These are phyloP conservation scores for Paraurostyla sp. DNA, from an alignment of 73 alveolate genomes.

Conservation along the genomic window DNA sequence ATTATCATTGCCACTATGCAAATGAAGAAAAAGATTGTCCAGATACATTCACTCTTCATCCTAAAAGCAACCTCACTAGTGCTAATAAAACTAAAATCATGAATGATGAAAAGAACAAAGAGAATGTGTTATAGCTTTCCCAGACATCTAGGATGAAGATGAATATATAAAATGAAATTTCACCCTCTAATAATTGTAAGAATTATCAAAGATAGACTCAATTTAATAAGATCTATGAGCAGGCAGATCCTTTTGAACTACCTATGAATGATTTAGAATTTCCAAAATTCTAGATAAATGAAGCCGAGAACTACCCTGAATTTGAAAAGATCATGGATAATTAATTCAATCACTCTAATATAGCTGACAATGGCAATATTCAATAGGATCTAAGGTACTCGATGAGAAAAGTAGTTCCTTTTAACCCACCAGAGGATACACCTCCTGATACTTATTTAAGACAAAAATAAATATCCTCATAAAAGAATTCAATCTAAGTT, in stretches of 20 bases:
- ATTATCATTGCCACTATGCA: conserved; percentile 50
- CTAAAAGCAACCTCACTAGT: no score
- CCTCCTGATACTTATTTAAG: conserved; percentile 36
- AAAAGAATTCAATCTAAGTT: neutral
- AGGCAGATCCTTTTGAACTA: conserved; percentile 45
- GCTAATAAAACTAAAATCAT: neutral
- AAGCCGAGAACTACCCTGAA: neutral
- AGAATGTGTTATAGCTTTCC: neutral
- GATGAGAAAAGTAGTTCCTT: conserved; percentile 24
- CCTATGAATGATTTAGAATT: conserved; percentile 23
- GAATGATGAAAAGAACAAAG: no score
- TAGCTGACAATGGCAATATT: conserved; percentile 20
- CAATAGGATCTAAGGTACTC: conserved; percentile 12
- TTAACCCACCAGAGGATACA: conserved; percentile 51
- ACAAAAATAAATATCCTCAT: neutral
- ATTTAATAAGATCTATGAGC: conserved; percentile 14
- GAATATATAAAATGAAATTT: conserved; percentile 33
- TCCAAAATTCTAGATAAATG: neutral
- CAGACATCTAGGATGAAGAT: conserved; percentile 19
- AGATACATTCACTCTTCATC: conserved; percentile 38
- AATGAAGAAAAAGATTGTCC: conserved; percentile 33
- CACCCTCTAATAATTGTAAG: conserved; percentile 36
- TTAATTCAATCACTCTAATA: neutral
- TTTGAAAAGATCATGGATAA: neutral
- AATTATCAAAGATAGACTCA: conserved; percentile 16